A percentile compares a stretch with the other conserved stretches of the same genome.
Conservation (phyloP, 1,284 basidiomycete species). For the Cutaneotrichosporon dermatis region DNA sequence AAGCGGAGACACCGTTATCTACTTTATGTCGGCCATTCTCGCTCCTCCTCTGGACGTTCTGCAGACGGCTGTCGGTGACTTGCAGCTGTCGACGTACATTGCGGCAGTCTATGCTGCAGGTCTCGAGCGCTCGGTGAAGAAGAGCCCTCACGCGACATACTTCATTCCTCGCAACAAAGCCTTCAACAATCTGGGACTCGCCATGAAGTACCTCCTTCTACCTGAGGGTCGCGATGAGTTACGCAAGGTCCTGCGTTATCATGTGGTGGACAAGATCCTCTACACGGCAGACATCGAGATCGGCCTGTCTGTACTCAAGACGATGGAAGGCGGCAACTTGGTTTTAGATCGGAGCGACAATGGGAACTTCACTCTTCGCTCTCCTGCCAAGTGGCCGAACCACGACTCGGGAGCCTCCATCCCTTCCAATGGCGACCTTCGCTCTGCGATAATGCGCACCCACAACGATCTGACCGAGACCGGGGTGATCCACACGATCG, state of each 20-base stretch:
- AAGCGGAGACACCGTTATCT: conserved; percentile 75
- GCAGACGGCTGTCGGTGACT: conserved; percentile 72
- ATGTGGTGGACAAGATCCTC: conserved; percentile 70
- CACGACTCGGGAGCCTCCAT: conserved; percentile 50
- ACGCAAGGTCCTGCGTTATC: conserved; percentile 76
- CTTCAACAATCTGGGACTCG: conserved; percentile 81
- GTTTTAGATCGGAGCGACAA: conserved; percentile 35
- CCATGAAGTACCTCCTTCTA: conserved; percentile 76
- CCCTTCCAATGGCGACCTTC: conserved; percentile 42
- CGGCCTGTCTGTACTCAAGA: conserved; percentile 38
- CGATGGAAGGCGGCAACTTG: conserved; percentile 49
- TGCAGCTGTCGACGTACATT: conserved; percentile 83
- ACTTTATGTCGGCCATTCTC: conserved; percentile 80
- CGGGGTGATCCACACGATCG: conserved; percentile 86
- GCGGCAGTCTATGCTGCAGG: conserved; percentile 81
- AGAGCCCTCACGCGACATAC: conserved; percentile 68
- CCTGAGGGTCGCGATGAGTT: conserved; percentile 69
- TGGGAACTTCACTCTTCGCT: conserved; percentile 26
- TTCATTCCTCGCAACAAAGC: conserved; percentile 85
- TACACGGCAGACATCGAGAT: conserved; percentile 57
- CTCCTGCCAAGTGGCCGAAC: conserved; percentile 37
- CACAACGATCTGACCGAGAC: conserved; percentile 69
- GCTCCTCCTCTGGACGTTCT: conserved; percentile 76
- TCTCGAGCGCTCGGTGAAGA: conserved; percentile 66
- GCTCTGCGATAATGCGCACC: conserved; percentile 37